Conservation (phyloP, 169 alveolate species). For the Eimeria mitis region DNA sequence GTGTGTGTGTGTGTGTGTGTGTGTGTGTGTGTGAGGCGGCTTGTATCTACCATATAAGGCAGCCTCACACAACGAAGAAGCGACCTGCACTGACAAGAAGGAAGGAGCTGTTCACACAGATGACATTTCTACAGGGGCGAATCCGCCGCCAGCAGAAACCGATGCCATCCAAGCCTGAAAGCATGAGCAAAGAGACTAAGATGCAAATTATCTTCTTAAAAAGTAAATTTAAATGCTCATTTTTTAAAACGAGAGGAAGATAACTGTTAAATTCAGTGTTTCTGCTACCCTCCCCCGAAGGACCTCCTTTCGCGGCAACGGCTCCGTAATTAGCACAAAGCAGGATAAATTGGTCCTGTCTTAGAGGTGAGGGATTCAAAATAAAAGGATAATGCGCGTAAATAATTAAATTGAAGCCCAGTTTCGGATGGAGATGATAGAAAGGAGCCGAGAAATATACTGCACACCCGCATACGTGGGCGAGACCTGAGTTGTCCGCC, state of each 20-base stretch:
- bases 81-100: too few relatives aligned
- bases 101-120: too few relatives aligned
- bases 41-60: too few relatives aligned
- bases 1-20: too few relatives aligned
- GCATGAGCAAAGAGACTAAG: neutral
- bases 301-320: neutral
- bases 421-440: neutral
- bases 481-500: constrained; percentile 11
- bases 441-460: neutral
- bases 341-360: neutral
- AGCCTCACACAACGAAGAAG: too few relatives aligned
- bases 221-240: neutral
- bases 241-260: neutral
- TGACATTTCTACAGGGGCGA: too few relatives aligned
- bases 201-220: neutral
- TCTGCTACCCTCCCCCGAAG: neutral
- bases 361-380: neutral
- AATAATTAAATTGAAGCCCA: neutral
- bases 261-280: neutral
- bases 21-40: too few relatives aligned
- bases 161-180: too few relatives aligned
- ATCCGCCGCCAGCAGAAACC: too few relatives aligned
- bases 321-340: neutral
- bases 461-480: neutral
- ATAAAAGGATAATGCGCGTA: neutral